These are phyloP conservation scores for Didymella pomorum DNA, from an alignment of 2,329 filamentous ascomycete species.

Conservation along the genomic window DNA sequence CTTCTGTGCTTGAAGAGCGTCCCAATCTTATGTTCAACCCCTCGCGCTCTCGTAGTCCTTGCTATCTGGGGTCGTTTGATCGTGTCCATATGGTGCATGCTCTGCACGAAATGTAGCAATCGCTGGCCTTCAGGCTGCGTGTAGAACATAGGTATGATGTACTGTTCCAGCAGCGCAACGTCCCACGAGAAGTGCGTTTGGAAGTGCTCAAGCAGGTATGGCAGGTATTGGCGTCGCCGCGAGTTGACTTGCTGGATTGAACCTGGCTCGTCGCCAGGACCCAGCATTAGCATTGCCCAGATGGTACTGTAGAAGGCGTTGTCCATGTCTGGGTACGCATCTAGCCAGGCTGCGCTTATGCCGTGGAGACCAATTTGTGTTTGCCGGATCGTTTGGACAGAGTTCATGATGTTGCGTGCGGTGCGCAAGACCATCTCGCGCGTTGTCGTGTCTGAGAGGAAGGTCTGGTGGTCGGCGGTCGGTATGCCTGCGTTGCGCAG, in stretches of 20 bases:
- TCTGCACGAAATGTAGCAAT: conserved; percentile 62
- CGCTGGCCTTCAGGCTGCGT: conserved; percentile 62
- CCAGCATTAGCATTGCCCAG: conserved; percentile 68
- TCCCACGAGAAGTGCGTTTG: conserved; percentile 75
- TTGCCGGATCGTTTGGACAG: conserved; percentile 63
- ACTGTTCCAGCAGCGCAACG: conserved; percentile 72
- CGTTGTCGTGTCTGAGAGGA: conserved; percentile 70
- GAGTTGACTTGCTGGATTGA: conserved; percentile 33
- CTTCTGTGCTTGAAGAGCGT: conserved; percentile 84
- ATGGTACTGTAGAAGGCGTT: conserved; percentile 74
- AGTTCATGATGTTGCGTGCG: conserved; percentile 81
- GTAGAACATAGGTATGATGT: conserved; percentile 69
- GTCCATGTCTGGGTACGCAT: conserved; percentile 58
- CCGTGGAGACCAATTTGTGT: conserved; percentile 31
- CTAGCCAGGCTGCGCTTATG: conserved; percentile 38
- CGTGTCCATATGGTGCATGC: conserved; percentile 64
- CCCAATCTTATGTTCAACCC: conserved; percentile 63
- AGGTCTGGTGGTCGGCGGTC: conserved; percentile 54
- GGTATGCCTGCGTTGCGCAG: conserved; percentile 63
- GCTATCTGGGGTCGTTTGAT: conserved; percentile 56
- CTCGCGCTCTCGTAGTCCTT: conserved; percentile 22
- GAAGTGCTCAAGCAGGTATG: conserved; percentile 70
- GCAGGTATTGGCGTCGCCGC: conserved; percentile 65
- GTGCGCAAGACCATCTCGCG: conserved; percentile 76
- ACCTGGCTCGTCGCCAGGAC: conserved; percentile 38